phyloP scores from a whole-genome alignment of 2,329 filamentous ascomycete species.

The Epicoccum sorghinum region DNA sequence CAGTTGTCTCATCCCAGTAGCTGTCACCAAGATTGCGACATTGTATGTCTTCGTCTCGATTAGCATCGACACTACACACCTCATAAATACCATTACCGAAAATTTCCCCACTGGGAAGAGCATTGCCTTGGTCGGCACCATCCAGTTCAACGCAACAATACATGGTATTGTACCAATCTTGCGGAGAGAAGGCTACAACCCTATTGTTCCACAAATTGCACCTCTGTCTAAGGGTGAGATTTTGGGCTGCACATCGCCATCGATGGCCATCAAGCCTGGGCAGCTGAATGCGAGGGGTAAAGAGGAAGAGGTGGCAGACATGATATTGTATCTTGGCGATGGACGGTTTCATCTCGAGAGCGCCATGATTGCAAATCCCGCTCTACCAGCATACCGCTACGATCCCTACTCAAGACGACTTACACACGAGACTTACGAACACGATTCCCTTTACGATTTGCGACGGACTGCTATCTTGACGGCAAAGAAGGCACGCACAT shows the following conservation, averaged over 20 bases:
- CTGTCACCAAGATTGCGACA: conserved; percentile 95
- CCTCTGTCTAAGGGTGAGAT: conserved; percentile 96
- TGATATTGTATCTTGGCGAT: conserved; percentile 88
- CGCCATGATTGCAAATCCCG: conserved; percentile 98
- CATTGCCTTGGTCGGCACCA: conserved; percentile 92
- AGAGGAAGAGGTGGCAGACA: conserved; percentile 59
- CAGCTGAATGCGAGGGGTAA: conserved; percentile 55
- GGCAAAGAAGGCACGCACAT: conserved; percentile 80
- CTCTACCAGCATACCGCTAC: conserved; percentile 89
- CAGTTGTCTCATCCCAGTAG: conserved; percentile 93
- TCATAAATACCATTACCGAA: conserved; percentile 83
- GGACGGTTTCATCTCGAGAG: conserved; percentile 96
- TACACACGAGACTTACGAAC: conserved; percentile 89
- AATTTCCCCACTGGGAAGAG: conserved; percentile 88
- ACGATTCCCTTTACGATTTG: conserved; percentile 85
- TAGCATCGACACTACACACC: conserved; percentile 87
- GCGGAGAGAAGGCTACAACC: conserved; percentile 81
- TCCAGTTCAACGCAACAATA: conserved; percentile 97
- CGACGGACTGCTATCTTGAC: conserved; percentile 76
- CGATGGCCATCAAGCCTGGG: conserved; percentile 42
- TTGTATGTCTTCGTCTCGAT: conserved; percentile 99
- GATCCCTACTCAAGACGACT: conserved; percentile 94
- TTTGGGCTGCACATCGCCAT: conserved; percentile 91
- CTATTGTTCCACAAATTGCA: conserved; percentile 89
- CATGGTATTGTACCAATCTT: conserved; percentile 81